A percentile compares a stretch with the other conserved stretches of the same genome.
phyloP scores from a whole-genome alignment of 192 early-diverging fungal genomes.

The Globomyces pollinis-pini region DNA sequence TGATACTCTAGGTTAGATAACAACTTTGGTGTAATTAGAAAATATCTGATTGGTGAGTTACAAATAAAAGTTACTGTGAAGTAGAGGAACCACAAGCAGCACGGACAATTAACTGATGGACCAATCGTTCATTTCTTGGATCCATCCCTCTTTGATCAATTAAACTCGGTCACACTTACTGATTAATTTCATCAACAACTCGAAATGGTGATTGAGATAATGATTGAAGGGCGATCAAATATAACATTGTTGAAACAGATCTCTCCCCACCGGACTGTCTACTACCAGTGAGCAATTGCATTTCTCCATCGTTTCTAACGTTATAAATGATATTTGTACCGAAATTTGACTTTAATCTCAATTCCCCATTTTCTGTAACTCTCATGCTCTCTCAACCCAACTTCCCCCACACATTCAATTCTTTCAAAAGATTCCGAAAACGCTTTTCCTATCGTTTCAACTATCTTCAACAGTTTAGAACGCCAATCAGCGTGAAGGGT shows the following conservation, averaged over 20 bases:
- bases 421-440: constrained; percentile 68
- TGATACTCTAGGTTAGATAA: constrained; percentile 90
- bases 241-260: constrained; percentile 91
- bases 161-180: no score
- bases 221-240: constrained; percentile 87
- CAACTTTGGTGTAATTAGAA: constrained; percentile 97
- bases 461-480: constrained; percentile 47
- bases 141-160: no score
- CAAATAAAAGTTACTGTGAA: constrained; percentile 37
- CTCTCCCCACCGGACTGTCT: constrained; percentile 96
- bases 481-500: constrained; percentile 56
- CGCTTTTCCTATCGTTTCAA: constrained; percentile 53
- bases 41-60: constrained; percentile 56
- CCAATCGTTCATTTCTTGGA: constrained; percentile 87
- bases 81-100: constrained; percentile 63
- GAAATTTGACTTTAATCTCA: constrained; percentile 91
- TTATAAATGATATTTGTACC: constrained; percentile 32
- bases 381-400: constrained; percentile 49
- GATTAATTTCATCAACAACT: constrained; percentile 99
- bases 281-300: constrained; percentile 76
- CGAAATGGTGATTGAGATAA: constrained; percentile 88
- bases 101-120: constrained; percentile 85
- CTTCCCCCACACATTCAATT: constrained; percentile 75
- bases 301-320: constrained; percentile 62
- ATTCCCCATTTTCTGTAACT: constrained; percentile 91